These are phyloP conservation scores for Paracorniculantispora psalliotae DNA, from an alignment of 2,329 filamentous ascomycete species.

Conservation along the genomic window DNA sequence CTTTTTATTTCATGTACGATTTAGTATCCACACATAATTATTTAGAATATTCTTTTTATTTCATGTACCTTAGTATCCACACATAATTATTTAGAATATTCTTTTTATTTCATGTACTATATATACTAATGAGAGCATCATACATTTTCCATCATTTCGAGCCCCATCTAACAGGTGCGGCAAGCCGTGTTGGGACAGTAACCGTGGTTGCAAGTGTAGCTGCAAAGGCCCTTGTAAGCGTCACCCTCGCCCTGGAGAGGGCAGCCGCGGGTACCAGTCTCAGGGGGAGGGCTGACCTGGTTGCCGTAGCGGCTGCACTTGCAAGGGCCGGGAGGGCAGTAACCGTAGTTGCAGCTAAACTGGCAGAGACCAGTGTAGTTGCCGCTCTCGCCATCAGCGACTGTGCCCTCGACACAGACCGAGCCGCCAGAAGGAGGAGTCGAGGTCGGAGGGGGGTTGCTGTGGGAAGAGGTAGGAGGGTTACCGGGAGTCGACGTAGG, in stretches of 20 bases:
- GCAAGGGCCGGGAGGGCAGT: conserved; percentile 30
- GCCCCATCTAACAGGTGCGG: conserved; percentile 14
- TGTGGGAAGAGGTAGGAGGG: neutral
- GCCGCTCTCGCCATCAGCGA: conserved; percentile 24
- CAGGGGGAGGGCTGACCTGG: conserved; percentile 21
- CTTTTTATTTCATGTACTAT: neutral
- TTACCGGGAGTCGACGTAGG: conserved; percentile 26
- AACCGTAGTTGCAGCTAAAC: conserved; percentile 28
- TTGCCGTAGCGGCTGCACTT: conserved; percentile 28
- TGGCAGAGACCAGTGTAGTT: conserved; percentile 33
- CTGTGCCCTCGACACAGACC: conserved; percentile 24
- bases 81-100: too few species aligned
- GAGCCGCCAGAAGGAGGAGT: conserved; percentile 13
- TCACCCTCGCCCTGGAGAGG: conserved; percentile 28
- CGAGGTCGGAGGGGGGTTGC: conserved; percentile 8
- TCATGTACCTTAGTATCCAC: too few species aligned
- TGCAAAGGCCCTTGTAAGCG: conserved; percentile 40
- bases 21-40: too few species aligned
- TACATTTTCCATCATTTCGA: neutral
- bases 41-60: neutral
- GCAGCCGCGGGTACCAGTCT: conserved; percentile 27
- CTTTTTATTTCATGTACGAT: neutral
- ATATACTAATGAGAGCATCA: neutral
- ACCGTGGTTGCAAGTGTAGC: conserved; percentile 40
- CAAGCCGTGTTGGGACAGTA: conserved; percentile 38